These are phyloP conservation scores for Phytopythium sindhum DNA, from an alignment of 352 stramenopile species.

Conservation along the genomic window DNA sequence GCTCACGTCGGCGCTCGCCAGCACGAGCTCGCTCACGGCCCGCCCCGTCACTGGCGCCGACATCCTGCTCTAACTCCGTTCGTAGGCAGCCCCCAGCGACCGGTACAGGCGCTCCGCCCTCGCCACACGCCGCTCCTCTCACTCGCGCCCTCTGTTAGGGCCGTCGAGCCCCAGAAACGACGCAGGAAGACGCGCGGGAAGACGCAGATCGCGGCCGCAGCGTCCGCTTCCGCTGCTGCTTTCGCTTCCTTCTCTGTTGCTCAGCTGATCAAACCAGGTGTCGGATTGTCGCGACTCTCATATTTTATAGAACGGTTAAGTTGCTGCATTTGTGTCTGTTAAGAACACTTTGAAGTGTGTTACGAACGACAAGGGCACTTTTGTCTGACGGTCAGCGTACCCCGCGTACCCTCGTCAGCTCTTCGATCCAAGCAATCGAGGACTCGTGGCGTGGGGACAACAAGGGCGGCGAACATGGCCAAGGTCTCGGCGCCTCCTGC, in stretches of 20 bases:
- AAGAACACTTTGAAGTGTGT: too few relatives aligned
- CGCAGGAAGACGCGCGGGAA: neutral
- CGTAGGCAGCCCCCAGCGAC: neutral
- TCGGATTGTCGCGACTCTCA: too few relatives aligned
- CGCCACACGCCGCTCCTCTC: neutral
- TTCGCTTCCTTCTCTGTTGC: neutral
- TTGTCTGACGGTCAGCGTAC: too few relatives aligned
- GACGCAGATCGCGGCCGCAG: neutral
- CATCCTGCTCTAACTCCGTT: neutral
- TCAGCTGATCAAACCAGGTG: neutral
- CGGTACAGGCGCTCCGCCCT: neutral
- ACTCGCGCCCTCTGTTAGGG: neutral
- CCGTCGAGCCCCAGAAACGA: neutral
- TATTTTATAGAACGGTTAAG: too few relatives aligned
- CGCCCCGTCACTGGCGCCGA: slow-evolving; percentile 1
- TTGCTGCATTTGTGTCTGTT: too few relatives aligned
- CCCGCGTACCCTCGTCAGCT: too few relatives aligned
- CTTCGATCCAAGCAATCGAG: too few relatives aligned
- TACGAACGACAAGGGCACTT: too few relatives aligned
- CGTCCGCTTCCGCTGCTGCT: neutral
- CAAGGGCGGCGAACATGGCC: slow-evolving; percentile 13
- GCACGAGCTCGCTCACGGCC: slow-evolving; percentile 49
- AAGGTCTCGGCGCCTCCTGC: slow-evolving; percentile 4
- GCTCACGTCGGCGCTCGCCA: slow-evolving; percentile 54
- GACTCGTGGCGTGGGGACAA: slow-evolving; percentile 16